phyloP scores from a whole-genome alignment of 1,284 basidiomycete genomes.

The Irpex sp. region DNA sequence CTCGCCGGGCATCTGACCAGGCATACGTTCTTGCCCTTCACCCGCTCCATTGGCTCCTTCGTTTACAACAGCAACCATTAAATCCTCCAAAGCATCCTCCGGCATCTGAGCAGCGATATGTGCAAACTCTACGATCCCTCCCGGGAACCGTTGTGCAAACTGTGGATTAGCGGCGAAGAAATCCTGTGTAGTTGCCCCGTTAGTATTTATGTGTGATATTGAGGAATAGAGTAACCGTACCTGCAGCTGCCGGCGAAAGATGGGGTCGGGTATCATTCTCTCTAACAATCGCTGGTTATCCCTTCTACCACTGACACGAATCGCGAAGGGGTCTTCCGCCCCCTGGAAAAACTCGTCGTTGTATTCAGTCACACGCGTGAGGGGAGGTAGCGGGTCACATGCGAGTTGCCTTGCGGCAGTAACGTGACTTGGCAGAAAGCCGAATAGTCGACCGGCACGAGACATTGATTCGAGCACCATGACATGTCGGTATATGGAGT shows the following conservation, averaged over 20 bases:
- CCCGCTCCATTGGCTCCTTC: conserved; percentile 9
- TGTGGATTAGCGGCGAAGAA: conserved; percentile 48
- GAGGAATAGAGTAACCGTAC: conserved; percentile 25
- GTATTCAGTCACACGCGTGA: conserved; percentile 52
- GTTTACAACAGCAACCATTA: conserved; percentile 35
- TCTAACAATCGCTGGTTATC: conserved; percentile 46
- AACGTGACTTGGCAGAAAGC: conserved; percentile 62
- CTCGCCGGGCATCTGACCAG: conserved; percentile 23
- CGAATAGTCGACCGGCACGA: conserved; percentile 51
- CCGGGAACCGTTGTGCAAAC: conserved; percentile 52
- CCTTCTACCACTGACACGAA: conserved; percentile 27
- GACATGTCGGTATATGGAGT: conserved; percentile 69
- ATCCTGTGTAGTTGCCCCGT: conserved; percentile 26
- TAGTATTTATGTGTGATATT: background rate
- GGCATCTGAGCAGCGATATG: conserved; percentile 52
- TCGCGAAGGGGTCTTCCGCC: conserved; percentile 45
- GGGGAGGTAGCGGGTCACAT: conserved; percentile 80
- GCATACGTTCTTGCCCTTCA: conserved; percentile 18
- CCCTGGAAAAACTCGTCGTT: conserved; percentile 67
- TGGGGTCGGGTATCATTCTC: conserved; percentile 51
- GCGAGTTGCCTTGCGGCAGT: conserved; percentile 51
- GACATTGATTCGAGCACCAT: conserved; percentile 54
- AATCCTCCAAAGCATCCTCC: conserved; percentile 52
- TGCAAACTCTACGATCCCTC: conserved; percentile 59
- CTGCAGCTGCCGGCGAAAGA: conserved; percentile 50